phyloP scores from a whole-genome alignment of 2,329 filamentous ascomycete species.

The Xylaria arbuscula region DNA sequence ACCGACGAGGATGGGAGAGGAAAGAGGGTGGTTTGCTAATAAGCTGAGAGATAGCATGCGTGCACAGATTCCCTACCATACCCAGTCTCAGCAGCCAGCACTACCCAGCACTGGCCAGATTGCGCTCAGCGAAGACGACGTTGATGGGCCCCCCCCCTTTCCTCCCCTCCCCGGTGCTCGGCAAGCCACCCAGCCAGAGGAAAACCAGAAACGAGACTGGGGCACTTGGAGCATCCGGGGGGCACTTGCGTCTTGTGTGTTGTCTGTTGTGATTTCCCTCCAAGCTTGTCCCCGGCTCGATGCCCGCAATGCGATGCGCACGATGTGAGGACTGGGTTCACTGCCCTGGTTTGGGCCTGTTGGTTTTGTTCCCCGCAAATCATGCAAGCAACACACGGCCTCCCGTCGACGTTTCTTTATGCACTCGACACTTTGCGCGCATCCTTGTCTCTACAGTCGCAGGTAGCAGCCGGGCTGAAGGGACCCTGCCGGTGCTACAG shows the following conservation, averaged over 20 bases:
- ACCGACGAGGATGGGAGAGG: conserved; percentile 20
- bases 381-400: conserved; percentile 48
- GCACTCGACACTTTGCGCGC: conserved; percentile 25
- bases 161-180: conserved; percentile 12
- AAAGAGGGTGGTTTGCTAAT: conserved; percentile 34
- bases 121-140: conserved; percentile 38
- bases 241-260: conserved; percentile 8
- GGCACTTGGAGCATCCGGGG: conserved; percentile 18
- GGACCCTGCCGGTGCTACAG: conserved; percentile 36
- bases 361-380: conserved; percentile 47
- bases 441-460: conserved; percentile 35
- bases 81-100: conserved; percentile 25
- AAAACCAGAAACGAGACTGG: conserved; percentile 26
- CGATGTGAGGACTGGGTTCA: conserved; percentile 31
- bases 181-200: conserved; percentile 30
- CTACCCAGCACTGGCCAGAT: background rate
- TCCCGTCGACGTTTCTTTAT: conserved; percentile 46
- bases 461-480: conserved; percentile 40
- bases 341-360: conserved; percentile 42
- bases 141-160: conserved; percentile 13
- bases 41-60: conserved; percentile 36
- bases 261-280: conserved; percentile 13
- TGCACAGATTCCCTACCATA: conserved; percentile 13
- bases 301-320: conserved; percentile 27
- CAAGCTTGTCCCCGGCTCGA: conserved; percentile 30